A percentile compares a stretch with the other conserved stretches of the same genome.
Conservation (phyloP, 2,329 filamentous ascomycete genomes). For the Pyrenophora teres region DNA sequence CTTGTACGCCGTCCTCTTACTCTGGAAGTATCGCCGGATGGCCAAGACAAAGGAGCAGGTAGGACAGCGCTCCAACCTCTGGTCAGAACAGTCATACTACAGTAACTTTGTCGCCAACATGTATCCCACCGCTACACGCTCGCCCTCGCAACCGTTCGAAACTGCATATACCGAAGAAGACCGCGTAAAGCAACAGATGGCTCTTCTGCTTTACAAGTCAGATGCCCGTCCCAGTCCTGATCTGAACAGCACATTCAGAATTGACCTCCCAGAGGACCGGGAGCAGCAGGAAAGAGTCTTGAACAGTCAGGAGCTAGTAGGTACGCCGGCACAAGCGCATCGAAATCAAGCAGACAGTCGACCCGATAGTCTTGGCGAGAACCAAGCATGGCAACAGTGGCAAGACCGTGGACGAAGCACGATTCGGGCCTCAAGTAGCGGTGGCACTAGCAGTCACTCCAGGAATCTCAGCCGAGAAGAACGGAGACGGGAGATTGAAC, state of each 20-base stretch:
- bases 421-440: slow-evolving; percentile 33
- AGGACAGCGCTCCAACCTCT: slow-evolving; percentile 32
- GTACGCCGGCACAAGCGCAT: slow-evolving; percentile 32
- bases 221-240: slow-evolving; percentile 41
- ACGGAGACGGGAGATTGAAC: slow-evolving; percentile 49
- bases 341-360: slow-evolving; percentile 32
- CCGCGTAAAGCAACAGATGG: slow-evolving; percentile 56
- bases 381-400: slow-evolving; percentile 37
- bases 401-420: slow-evolving; percentile 38
- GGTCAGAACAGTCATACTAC: slow-evolving; percentile 50
- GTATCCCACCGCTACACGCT: slow-evolving; percentile 47
- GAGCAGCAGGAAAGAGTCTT: slow-evolving; percentile 32
- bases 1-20: slow-evolving; percentile 50
- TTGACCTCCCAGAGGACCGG: slow-evolving; percentile 46
- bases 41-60: slow-evolving; percentile 33
- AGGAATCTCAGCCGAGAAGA: slow-evolving; percentile 46
- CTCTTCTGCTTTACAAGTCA: slow-evolving; percentile 50
- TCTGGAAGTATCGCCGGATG: slow-evolving; percentile 51
- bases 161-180: slow-evolving; percentile 53
- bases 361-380: slow-evolving; percentile 36
- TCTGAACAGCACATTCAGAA: slow-evolving; percentile 50
- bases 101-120: slow-evolving; percentile 54
- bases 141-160: slow-evolving; percentile 32
- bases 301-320: slow-evolving; percentile 39
- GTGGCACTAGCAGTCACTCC: slow-evolving; percentile 35